Base-by-base conservation (phyloP, 2,329 filamentous ascomycete genomes). In the Claviceps pazoutovae region DNA sequence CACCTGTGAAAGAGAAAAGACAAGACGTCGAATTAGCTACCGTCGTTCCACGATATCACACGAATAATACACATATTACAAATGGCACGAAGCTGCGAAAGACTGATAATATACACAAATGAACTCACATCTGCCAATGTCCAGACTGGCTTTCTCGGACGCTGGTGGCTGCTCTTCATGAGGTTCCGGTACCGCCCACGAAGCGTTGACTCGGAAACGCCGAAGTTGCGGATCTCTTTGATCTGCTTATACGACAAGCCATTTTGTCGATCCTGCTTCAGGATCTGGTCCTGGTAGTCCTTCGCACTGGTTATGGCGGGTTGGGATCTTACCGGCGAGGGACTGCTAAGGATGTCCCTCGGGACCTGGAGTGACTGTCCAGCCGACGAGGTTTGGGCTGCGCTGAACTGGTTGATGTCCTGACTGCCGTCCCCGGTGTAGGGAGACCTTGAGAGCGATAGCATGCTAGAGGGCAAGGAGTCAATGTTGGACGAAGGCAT, bases 201-300 rank as follows among this genome's bases (percentile, higher is more conserved):
- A 39, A 90, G 71, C 0, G 86, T 89, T 11, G 83, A 85, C 65
- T 87, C 84, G 1, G 83, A 80, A 58, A 86, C 82, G 0, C 62
- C 65, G 56, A 83, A 83, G 1, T 71, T 66, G 14, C 81, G 78
- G 17, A 67, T 60, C 6, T 61, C 58, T 39, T 75, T 75, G 59
- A 88, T 87, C 53, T 84, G 73, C 51, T 74, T 76, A 66, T 87
- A 88, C 0, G 82, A 79, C 68, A 78, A 68, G 3, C 82, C 82
- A 1, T 68, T 63, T 7, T 64, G 59, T 62, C 79, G 81, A 23
- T 72, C 69, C n/a, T 70, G 60, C 16, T 84, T 62, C 1, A 86
- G 69, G 43, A 72, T 74, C 3, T 70, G 62, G 57, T 79, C 73
- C 8, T 53, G 42, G 7, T 4, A 5, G 5, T 46, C 19, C 42